Conservation (phyloP, 2,329 filamentous ascomycete species). For the Helotiales sp. region DNA sequence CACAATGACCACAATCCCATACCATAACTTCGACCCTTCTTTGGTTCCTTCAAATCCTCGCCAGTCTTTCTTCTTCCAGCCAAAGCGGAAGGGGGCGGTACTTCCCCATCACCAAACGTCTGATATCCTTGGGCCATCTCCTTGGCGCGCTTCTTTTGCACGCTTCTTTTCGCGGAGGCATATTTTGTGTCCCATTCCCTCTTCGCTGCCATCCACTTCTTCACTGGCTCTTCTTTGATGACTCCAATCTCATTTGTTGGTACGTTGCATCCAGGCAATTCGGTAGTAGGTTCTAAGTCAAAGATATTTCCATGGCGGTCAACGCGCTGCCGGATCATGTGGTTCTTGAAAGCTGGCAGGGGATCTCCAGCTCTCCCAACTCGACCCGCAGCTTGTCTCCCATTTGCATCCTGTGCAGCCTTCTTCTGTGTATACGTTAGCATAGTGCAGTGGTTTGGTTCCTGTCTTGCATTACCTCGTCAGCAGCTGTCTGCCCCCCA, state of each 20-base stretch:
- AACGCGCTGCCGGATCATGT: slow-evolving; percentile 92
- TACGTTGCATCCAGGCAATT: slow-evolving; percentile 66
- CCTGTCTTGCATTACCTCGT: slow-evolving; percentile 30
- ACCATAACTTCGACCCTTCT: slow-evolving; percentile 66
- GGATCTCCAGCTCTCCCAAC: slow-evolving; percentile 87
- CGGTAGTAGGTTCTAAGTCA: slow-evolving; percentile 61
- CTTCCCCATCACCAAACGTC: slow-evolving; percentile 68
- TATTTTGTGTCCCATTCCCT: slow-evolving; percentile 73
- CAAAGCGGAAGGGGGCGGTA: slow-evolving; percentile 80
- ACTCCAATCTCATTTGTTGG: slow-evolving; percentile 68
- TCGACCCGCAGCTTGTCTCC: slow-evolving; percentile 26
- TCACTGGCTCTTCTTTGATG: slow-evolving; percentile 76
- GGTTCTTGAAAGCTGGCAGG: slow-evolving; percentile 73
- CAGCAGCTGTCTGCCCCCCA: slow-evolving; percentile 31
- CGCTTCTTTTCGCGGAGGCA: slow-evolving; percentile 63
- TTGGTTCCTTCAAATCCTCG: slow-evolving; percentile 50
- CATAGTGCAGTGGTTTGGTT: neutral
- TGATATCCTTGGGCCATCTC: slow-evolving; percentile 74
- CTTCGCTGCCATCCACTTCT: slow-evolving; percentile 80
- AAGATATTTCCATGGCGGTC: slow-evolving; percentile 75
- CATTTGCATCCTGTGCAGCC: slow-evolving; percentile 13
- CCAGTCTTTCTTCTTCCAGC: slow-evolving; percentile 64
- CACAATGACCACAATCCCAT: slow-evolving; percentile 83
- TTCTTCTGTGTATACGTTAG: slow-evolving; percentile 7
- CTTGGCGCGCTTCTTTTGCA: slow-evolving; percentile 72